Conservation (phyloP, 805 yeast genomes). For the Saturnispora sekii region DNA sequence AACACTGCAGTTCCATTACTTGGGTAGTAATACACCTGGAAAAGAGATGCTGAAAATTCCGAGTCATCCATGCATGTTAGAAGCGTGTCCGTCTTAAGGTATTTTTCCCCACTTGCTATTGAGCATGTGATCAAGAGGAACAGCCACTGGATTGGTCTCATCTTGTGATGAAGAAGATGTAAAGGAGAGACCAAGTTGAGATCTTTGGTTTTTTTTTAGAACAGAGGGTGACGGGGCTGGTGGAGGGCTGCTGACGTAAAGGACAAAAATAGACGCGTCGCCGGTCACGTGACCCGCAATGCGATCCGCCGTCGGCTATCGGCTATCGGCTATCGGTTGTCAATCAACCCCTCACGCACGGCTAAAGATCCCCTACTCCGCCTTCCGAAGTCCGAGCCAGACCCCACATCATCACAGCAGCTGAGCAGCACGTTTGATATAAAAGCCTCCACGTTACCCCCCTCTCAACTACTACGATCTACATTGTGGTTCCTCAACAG, state of each 20-base stretch:
- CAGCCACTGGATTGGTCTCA: neutral
- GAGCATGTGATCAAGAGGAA: neutral
- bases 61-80: slow-evolving; percentile 91
- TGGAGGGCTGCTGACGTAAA: too few species aligned
- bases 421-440: neutral
- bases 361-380: too few species aligned
- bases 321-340: too few species aligned
- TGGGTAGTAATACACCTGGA: slow-evolving; percentile 69
- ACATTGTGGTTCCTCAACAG: neutral
- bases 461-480: neutral
- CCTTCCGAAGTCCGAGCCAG: neutral
- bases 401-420: neutral
- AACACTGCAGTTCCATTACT: slow-evolving; percentile 50
- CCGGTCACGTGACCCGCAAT: too few species aligned
- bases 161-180: neutral
- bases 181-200: too few species aligned
- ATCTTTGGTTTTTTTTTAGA: too few species aligned
- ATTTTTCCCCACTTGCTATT: slow-evolving; percentile 21
- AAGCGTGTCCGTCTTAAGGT: slow-evolving; percentile 44
- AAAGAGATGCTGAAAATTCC: slow-evolving; percentile 72
- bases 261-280: neutral
- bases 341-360: too few species aligned
- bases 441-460: neutral
- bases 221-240: too few species aligned
- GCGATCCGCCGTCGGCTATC: too few species aligned